Evolutionary conservation across 2,329 filamentous ascomycete genomes (phyloP), one percentile per base, ranked within the genome.

Genomic region (Aspergillus uvarum): DNA sequence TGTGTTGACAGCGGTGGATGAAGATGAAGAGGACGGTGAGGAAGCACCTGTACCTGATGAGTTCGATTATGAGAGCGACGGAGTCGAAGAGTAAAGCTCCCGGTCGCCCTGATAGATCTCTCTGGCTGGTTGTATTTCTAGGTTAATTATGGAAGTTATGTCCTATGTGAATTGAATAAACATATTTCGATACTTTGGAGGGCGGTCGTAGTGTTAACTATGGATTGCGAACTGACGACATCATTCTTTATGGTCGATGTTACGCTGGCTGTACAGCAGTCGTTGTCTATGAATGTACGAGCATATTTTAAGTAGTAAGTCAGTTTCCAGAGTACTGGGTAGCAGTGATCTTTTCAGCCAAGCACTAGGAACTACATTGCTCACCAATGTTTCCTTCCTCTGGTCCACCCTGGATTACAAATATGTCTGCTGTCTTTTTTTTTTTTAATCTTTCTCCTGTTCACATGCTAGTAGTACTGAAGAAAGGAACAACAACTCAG

Each of bases 1-100:
- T 58, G 91, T 96, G 2, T 79, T 96, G 67, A 96, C 90, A 4
- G 89, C 92, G 5, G 87, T 96, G 4, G 93, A 97, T 69, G 94
- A 98, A 62, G 79, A 81, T 63, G 79, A 80, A 38, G 79, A 81
- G 61, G 79, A 76, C 6, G 77, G 69, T 29, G 79, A 81, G 61
- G 80, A 81, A 62, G 80, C 80, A 6, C 79, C 79, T 31, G 66
- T 81, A 26, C 80, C 80, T 2, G 67, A 76, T 42, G 79, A 81
- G 50, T 82, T 82, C 61, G 71, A 75, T 19, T 82, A 82, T 59
- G 74, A 80, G 66, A 75, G 77, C 44, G 79, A 81, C 48, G 71
- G 67, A 5, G 76, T 74, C 50, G 73, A 74, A 31, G 65, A 64
- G 47, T 63, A 57, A 61, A 38, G 54, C 35, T 53, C 21, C 51